These are phyloP conservation scores for Pichiaceae sp. DNA, from an alignment of 1,139 yeast species.

Conservation along the genomic window DNA sequence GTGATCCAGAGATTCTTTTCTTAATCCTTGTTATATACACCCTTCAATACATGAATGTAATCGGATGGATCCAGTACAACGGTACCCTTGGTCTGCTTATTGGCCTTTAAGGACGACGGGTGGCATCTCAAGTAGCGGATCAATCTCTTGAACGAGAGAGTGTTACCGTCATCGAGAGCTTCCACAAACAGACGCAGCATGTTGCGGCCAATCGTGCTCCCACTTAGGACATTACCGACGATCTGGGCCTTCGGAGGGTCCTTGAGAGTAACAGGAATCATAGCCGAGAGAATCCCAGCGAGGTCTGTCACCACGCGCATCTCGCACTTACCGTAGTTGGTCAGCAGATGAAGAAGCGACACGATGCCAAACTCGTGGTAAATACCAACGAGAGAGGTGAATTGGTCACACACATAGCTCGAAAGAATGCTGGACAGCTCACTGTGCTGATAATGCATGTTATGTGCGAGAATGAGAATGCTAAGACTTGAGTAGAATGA, in stretches of 20 bases:
- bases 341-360: slow-evolving; percentile 24
- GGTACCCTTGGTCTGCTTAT: slow-evolving; percentile 21
- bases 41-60: not conserved
- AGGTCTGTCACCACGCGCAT: slow-evolving; percentile 9
- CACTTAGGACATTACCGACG: slow-evolving; percentile 17
- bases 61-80: not conserved
- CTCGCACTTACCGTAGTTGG: slow-evolving; percentile 11
- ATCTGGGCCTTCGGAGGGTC: slow-evolving; percentile 16
- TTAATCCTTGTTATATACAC: not conserved
- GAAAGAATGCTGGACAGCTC: not conserved
- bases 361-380: slow-evolving; percentile 32
- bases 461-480: not conserved
- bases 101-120: slow-evolving; percentile 25
- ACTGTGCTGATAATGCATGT: not conserved
- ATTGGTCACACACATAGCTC: slow-evolving; percentile 13
- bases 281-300: slow-evolving; percentile 7
- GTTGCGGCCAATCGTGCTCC: slow-evolving; percentile 22
- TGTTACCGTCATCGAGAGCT: slow-evolving; percentile 23
- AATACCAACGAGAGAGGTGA: slow-evolving; percentile 21
- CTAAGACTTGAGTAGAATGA: not conserved
- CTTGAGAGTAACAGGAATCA: slow-evolving; percentile 12
- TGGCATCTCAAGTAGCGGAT: slow-evolving; percentile 17
- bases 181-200: slow-evolving; percentile 22
- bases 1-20: slow-evolving; percentile 56
- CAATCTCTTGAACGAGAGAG: slow-evolving; percentile 18